Conservation (phyloP, 75 land plant species). For the Chamaecyparis obtusa region DNA sequence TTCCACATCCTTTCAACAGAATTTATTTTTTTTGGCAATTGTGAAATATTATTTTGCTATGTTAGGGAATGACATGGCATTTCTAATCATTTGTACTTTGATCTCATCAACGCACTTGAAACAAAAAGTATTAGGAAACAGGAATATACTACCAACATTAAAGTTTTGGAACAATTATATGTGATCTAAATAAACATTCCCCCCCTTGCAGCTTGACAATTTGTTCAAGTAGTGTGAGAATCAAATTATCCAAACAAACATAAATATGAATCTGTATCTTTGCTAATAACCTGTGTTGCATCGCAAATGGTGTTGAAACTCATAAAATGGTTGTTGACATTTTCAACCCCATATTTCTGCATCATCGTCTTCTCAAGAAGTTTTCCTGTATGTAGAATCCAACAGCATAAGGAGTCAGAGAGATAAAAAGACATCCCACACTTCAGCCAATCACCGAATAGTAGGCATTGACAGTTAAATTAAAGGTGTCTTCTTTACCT, state of each 20-base stretch:
- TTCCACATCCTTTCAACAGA: neutral
- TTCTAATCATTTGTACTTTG: neutral
- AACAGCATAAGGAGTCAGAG: neutral
- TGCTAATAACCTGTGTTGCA: slow-evolving; percentile 79
- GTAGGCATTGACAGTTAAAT: neutral
- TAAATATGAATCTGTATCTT: neutral
- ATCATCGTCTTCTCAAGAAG: slow-evolving; percentile 84
- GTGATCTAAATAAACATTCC: neutral
- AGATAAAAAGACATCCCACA: neutral
- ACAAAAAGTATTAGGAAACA: neutral
- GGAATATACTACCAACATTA: neutral
- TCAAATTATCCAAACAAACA: neutral
- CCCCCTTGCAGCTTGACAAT: neutral
- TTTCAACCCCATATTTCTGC: slow-evolving; percentile 88
- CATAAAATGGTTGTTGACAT: slow-evolving; percentile 75
- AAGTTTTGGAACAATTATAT: neutral
- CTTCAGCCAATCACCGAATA: neutral
- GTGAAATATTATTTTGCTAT: neutral
- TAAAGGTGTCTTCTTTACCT: slow-evolving; percentile 38
- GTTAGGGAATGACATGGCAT: neutral
- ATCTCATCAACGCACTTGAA: neutral
- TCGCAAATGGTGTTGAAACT: slow-evolving; percentile 98
- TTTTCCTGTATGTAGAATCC: slow-evolving; percentile 57
- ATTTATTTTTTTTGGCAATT: neutral
- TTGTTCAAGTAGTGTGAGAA: neutral